phyloP scores from a whole-genome alignment of 2,329 filamentous ascomycete species.

The Clonostachys sp. region DNA sequence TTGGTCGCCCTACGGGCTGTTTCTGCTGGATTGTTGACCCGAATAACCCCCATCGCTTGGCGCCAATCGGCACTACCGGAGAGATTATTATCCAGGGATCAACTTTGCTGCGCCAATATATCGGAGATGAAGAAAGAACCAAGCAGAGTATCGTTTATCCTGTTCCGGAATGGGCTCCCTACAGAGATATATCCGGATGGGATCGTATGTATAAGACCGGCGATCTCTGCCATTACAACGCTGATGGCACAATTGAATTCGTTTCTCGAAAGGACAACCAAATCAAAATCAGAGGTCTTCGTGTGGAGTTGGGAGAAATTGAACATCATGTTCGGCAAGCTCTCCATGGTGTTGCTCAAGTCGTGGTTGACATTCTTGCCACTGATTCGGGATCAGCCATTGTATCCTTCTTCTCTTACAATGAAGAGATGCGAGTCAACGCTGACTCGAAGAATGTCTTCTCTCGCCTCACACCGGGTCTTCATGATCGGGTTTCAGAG shows the following conservation, averaged over 20 bases:
- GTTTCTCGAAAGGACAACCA: conserved; percentile 49
- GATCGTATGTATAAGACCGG: conserved; percentile 12
- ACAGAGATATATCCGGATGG: background rate
- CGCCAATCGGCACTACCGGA: conserved; percentile 2
- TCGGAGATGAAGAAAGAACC: background rate
- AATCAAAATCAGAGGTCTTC: conserved; percentile 50
- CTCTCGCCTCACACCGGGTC: background rate
- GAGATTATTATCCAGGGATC: conserved; percentile 4
- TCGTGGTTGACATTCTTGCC: background rate
- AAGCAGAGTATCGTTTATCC: background rate
- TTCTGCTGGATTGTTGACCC: conserved; percentile 3
- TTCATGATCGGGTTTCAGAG: background rate
- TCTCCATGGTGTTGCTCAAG: background rate
- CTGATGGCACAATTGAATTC: conserved; percentile 28
- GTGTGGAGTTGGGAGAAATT: conserved; percentile 35
- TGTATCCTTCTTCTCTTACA: background rate
- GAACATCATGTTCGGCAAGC: conserved; percentile 7
- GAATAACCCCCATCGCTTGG: background rate
- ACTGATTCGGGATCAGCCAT: background rate
- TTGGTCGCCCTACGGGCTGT: conserved; percentile 2
- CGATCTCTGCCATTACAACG: conserved; percentile 15
- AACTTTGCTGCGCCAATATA: conserved; percentile 2
- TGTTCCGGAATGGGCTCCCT: conserved; percentile 1
- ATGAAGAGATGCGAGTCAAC: background rate
- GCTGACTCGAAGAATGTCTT: conserved; percentile 3